Base-by-base conservation (phyloP, 495 filamentous ascomycete genomes). In the Chaetomidium leptoderma region DNA sequence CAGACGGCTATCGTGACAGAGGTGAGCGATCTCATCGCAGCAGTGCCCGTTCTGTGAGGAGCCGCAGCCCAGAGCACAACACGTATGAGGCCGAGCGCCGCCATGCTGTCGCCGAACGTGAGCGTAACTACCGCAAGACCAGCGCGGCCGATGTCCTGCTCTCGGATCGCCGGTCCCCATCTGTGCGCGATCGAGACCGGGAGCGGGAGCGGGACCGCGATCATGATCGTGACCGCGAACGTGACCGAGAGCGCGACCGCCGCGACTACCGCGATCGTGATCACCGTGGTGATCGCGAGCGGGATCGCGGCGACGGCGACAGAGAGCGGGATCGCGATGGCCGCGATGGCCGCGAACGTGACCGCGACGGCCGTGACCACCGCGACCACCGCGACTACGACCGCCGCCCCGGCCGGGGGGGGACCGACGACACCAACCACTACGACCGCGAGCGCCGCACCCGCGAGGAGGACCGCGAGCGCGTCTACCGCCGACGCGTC, bases 81-180 rank as follows among this genome's bases (percentile, higher is more conserved):
- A 83, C 88, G 14, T 95, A 95, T 66, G 91, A 93, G 70, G 90
- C 88, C 44, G 91, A 95, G 65, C 85, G 91, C 45, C 84, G 87
- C 57, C 90, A 92, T 67, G 89, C 90, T 19, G 87, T 88, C 66
- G 89, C 88, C 26, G 89, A 92, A 62, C 86, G 91, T 29, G 91
- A 95, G 71, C 83, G 88, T 44, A 90, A 91, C 57, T 92, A 91
- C 71, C 86, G 88, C 66, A 92, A 92, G 70, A 75, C 80, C 44
- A 86, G 83, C 67, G 84, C 83, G 64, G 82, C 87, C 48, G 83
- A 84, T 53, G 80, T 76, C 54, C 72, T 83, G 32, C 72, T 84
- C 10, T 77, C 79, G 53, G 78, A 80, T 27, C 80, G 83, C 56
- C 67, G 73, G 44, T 72, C 69, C 14, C 66, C 62, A 19, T 51